These are phyloP conservation scores for Collybiopsis luxurians DNA, from an alignment of 768 basidiomycete genomes.

Conservation along the genomic window DNA sequence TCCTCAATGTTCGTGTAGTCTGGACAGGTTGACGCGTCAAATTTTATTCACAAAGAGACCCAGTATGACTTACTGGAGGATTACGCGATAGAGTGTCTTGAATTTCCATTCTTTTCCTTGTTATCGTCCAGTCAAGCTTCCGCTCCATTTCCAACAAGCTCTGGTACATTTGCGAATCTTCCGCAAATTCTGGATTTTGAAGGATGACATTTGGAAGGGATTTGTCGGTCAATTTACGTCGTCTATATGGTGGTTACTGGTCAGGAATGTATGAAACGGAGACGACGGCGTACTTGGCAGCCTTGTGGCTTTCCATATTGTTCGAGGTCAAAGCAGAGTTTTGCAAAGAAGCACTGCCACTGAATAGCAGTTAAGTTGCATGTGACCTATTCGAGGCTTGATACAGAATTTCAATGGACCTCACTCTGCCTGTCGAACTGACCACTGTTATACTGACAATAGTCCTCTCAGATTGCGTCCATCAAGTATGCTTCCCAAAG, in stretches of 20 bases:
- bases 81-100: constrained; percentile 82
- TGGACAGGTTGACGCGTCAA: constrained; percentile 24
- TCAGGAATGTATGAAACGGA: neutral
- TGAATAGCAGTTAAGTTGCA: neutral
- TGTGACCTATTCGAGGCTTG: neutral
- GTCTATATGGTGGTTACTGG: constrained; percentile 36
- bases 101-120: constrained; percentile 85
- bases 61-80: constrained; percentile 50
- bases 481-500: neutral
- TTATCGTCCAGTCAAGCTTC: constrained; percentile 93
- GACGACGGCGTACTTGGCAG: neutral
- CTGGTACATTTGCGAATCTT: constrained; percentile 85
- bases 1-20: constrained; percentile 79
- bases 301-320: constrained; percentile 1
- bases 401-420: neutral
- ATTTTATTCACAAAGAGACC: neutral
- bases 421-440: neutral
- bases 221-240: constrained; percentile 79
- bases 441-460: neutral
- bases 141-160: constrained; percentile 86
- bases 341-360: neutral
- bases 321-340: neutral
- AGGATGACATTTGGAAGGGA: constrained; percentile 73
- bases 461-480: neutral
- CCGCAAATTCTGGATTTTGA: constrained; percentile 70